phyloP scores from a whole-genome alignment of 2,329 filamentous ascomycete genomes.

The Colletotrichum sansevieriae region DNA sequence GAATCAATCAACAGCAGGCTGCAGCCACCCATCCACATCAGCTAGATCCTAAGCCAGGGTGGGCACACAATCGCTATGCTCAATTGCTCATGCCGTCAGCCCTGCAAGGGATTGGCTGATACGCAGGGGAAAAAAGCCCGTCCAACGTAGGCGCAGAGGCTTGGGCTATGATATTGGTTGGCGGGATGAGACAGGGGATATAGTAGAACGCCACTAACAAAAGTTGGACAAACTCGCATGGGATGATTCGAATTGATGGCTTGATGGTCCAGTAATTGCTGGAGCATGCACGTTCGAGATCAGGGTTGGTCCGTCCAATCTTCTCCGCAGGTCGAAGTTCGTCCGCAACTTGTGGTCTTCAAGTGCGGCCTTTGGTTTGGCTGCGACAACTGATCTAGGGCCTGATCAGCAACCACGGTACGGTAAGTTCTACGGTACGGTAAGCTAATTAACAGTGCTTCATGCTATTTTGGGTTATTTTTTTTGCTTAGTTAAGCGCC shows the following conservation, averaged over 20 bases:
- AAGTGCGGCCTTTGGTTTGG: neutral
- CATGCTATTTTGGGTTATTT: too few relatives aligned
- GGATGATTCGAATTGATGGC: constrained; percentile 12
- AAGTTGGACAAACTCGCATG: constrained; percentile 11
- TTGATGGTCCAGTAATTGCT: neutral
- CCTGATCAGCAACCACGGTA: too few relatives aligned
- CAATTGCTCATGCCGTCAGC: constrained; percentile 36
- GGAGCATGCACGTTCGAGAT: neutral
- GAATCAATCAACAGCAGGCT: constrained; percentile 16
- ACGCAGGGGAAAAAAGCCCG: constrained; percentile 22
- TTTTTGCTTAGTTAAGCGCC: too few relatives aligned
- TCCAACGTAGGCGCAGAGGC: constrained; percentile 14
- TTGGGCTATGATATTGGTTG: constrained; percentile 25
- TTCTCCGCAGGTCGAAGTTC: constrained; percentile 12
- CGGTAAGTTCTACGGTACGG: too few relatives aligned
- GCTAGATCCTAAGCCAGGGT: neutral
- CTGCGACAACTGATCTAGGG: neutral
- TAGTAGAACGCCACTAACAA: neutral
- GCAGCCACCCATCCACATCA: constrained; percentile 16
- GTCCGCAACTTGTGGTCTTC: neutral
- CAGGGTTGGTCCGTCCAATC: neutral
- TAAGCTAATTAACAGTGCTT: too few relatives aligned
- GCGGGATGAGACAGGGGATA: neutral
- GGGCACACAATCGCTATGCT: constrained; percentile 19
- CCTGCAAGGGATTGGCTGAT: constrained; percentile 35